Evolutionary conservation across 441 rosid genomes (phyloP).

Genomic region (Lepidium campestre): DNA sequence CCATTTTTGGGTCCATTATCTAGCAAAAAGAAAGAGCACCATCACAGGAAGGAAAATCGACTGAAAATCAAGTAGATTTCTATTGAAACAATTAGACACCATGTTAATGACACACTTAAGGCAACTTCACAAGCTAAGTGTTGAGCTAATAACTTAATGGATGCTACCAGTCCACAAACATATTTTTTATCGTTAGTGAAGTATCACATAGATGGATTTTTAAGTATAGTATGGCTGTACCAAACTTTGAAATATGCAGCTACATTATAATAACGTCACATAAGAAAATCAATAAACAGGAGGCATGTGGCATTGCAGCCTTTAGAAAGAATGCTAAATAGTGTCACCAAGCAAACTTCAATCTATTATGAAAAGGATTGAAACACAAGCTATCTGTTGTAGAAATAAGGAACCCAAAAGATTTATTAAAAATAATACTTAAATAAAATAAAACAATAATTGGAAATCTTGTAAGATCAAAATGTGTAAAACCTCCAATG

Average conservation of each 20-base stretch:
- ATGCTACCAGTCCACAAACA: not conserved
- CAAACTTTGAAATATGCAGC: not conserved
- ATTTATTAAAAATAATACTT: too few species aligned
- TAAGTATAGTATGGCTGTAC: not conserved
- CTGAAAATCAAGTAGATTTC: not conserved
- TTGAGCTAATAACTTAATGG: not conserved
- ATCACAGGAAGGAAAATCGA: not conserved
- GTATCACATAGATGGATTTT: not conserved
- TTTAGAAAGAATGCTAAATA: not conserved
- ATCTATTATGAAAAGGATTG: not conserved
- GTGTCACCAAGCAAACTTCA: not conserved
- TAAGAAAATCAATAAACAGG: not conserved
- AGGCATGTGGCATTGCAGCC: not conserved
- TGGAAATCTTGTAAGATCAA: not conserved
- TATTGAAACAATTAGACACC: not conserved
- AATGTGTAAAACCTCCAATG: conserved; percentile 70
- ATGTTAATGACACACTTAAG: not conserved
- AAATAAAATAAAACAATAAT: not conserved
- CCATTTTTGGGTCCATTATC: conserved; percentile 99
- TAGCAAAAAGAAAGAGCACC: conserved; percentile 24
- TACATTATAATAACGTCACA: not conserved
- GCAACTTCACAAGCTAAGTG: not conserved
- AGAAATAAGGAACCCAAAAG: too few species aligned
- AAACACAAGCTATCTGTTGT: not conserved
- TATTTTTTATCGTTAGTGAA: not conserved